These are phyloP conservation scores for Phoma sp. DNA, from an alignment of 2,329 filamentous ascomycete genomes.

Conservation along the genomic window DNA sequence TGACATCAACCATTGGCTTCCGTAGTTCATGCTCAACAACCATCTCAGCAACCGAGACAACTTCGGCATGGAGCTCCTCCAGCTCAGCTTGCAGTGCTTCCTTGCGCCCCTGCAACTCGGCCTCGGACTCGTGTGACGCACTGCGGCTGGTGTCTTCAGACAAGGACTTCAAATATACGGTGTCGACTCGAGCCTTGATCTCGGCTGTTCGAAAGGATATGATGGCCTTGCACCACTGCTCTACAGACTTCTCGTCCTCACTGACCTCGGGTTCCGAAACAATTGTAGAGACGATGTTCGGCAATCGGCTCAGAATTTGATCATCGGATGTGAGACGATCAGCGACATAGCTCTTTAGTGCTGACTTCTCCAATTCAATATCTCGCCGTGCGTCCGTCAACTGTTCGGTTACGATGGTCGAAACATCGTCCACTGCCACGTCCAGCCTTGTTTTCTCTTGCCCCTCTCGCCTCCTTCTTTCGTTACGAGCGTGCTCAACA, in stretches of 20 bases:
- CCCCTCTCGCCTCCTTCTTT: slow-evolving; percentile 45
- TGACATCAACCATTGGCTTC: slow-evolving; percentile 61
- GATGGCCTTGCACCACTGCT: slow-evolving; percentile 60
- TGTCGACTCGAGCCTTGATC: slow-evolving; percentile 55
- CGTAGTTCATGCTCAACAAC: slow-evolving; percentile 71
- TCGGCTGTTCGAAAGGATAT: slow-evolving; percentile 49
- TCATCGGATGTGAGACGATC: slow-evolving; percentile 67
- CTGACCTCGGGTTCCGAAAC: slow-evolving; percentile 55
- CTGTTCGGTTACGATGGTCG: slow-evolving; percentile 39
- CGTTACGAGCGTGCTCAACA: slow-evolving; percentile 47
- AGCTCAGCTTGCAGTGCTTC: slow-evolving; percentile 67
- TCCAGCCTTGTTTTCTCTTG: slow-evolving; percentile 53
- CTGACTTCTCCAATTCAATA: slow-evolving; percentile 52
- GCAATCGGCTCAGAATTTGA: slow-evolving; percentile 67
- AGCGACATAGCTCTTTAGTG: slow-evolving; percentile 58
- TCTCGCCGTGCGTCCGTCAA: slow-evolving; percentile 56
- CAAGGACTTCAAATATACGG: slow-evolving; percentile 59
- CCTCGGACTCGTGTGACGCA: slow-evolving; percentile 26
- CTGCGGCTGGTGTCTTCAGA: slow-evolving; percentile 9
- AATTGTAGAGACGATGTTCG: slow-evolving; percentile 70
- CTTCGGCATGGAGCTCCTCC: slow-evolving; percentile 72
- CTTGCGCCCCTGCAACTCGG: slow-evolving; percentile 59
- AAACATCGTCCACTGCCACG: slow-evolving; percentile 45
- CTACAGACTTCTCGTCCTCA: slow-evolving; percentile 61
- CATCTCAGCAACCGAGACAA: slow-evolving; percentile 74